phyloP scores from a whole-genome alignment of 192 early-diverging fungal species.

The Haplosporangium gracile region DNA sequence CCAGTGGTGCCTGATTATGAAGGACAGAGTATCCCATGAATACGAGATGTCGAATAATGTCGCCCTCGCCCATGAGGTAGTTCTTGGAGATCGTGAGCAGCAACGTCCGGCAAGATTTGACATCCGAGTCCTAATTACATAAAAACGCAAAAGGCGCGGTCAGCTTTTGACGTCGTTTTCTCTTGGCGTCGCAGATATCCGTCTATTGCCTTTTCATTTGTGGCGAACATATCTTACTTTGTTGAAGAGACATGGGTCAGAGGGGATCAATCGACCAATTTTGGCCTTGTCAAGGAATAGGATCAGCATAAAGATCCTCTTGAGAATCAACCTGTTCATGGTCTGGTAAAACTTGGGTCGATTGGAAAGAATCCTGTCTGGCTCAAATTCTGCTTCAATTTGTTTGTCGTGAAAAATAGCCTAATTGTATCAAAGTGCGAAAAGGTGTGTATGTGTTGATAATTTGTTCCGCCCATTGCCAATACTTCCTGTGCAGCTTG shows the following conservation, averaged over 20 bases:
- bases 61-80: conserved; percentile 53
- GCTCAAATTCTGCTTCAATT: conserved; percentile 35
- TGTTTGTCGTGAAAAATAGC: conserved; percentile 52
- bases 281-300: conserved; percentile 58
- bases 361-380: conserved; percentile 46
- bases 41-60: conserved; percentile 45
- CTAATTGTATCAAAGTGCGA: not conserved
- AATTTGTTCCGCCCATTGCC: not conserved
- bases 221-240: conserved; percentile 9
- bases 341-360: conserved; percentile 43
- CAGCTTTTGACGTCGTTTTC: too few species aligned
- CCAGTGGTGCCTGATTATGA: conserved; percentile 45
- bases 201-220: not conserved
- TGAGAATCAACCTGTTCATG: conserved; percentile 47
- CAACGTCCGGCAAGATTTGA: conserved; percentile 39
- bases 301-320: conserved; percentile 54
- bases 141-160: not conserved
- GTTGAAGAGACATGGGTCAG: conserved; percentile 57
- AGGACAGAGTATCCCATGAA: conserved; percentile 54
- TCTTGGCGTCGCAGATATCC: not conserved
- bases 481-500: not conserved
- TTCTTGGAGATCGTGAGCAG: conserved; percentile 39
- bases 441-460: not conserved
- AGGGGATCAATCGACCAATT: conserved; percentile 33
- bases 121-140: conserved; percentile 30